Evolutionary conservation across 2,329 filamentous ascomycete genomes (phyloP).

Genomic region (Mollisiaceae sp.): DNA sequence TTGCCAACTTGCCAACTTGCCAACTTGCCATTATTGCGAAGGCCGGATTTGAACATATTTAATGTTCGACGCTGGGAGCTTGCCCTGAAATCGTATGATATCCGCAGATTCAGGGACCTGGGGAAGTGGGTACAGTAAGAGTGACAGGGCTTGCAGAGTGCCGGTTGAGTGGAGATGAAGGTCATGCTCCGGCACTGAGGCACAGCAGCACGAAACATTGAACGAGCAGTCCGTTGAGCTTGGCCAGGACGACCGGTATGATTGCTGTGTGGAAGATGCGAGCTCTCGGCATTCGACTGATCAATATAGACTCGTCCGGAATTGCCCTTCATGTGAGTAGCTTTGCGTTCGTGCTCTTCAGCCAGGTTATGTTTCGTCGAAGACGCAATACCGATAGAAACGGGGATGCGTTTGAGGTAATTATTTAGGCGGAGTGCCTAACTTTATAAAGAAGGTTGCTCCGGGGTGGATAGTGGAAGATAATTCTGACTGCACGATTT

Average conservation of each 20-base stretch:
- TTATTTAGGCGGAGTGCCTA: not conserved
- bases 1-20: too few relatives aligned
- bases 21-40: not conserved
- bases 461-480: not conserved
- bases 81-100: conserved; percentile 1
- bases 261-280: not conserved
- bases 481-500: not conserved
- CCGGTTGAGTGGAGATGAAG: conserved; percentile 7
- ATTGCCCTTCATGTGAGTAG: not conserved
- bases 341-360: not conserved
- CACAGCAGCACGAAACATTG: not conserved
- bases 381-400: not conserved
- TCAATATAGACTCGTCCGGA: not conserved
- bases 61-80: not conserved
- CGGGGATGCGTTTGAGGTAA: not conserved
- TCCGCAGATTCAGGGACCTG: not conserved
- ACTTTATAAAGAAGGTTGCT: not conserved
- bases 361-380: not conserved
- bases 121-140: not conserved
- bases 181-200: not conserved
- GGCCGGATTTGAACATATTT: not conserved
- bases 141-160: not conserved
- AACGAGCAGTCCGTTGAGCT: not conserved
- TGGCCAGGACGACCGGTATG: not conserved
- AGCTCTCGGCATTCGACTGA: not conserved